Evolutionary conservation across 1,284 basidiomycete genomes (phyloP).

Genomic region (Papiliotrema fonsecae): DNA sequence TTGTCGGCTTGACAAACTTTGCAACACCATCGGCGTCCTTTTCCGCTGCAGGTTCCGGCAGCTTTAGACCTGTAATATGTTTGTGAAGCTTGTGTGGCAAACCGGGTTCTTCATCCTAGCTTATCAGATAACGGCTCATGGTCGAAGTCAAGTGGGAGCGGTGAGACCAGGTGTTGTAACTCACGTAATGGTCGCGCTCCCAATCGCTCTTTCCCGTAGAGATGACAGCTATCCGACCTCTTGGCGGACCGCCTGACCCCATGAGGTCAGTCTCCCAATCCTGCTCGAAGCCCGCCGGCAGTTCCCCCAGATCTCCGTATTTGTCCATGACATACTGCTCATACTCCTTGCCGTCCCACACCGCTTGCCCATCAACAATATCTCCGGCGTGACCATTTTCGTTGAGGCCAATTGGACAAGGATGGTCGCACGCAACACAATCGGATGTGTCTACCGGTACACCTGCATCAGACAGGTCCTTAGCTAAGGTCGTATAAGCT

Average conservation of each 20-base stretch:
- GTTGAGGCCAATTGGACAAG: constrained; percentile 57
- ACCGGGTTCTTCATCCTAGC: constrained; percentile 55
- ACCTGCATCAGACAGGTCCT: constrained; percentile 50
- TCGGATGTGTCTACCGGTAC: constrained; percentile 66
- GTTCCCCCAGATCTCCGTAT: constrained; percentile 63
- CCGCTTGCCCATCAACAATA: constrained; percentile 18
- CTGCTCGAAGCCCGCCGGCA: constrained; percentile 63
- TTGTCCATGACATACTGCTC: constrained; percentile 27
- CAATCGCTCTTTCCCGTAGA: constrained; percentile 85
- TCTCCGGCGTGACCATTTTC: constrained; percentile 26
- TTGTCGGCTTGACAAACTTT: constrained; percentile 24
- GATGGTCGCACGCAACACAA: constrained; percentile 70
- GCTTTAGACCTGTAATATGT: constrained; percentile 12
- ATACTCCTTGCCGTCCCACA: constrained; percentile 36
- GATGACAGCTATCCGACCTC: constrained; percentile 73
- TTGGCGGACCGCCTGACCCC: constrained; percentile 74
- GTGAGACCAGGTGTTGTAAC: constrained; percentile 7
- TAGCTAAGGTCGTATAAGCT: constrained; percentile 36
- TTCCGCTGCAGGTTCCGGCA: constrained; percentile 10
- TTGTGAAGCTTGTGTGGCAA: constrained; percentile 60
- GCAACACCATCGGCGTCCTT: constrained; percentile 2
- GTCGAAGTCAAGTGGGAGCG: background rate
- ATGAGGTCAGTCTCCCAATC: constrained; percentile 74
- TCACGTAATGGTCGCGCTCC: constrained; percentile 64
- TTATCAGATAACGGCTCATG: background rate